Percentiles rank a stretch among this genome's conserved stretches.
Conservation (phyloP, 768 basidiomycete species). For the Dioszegia crocea region DNA sequence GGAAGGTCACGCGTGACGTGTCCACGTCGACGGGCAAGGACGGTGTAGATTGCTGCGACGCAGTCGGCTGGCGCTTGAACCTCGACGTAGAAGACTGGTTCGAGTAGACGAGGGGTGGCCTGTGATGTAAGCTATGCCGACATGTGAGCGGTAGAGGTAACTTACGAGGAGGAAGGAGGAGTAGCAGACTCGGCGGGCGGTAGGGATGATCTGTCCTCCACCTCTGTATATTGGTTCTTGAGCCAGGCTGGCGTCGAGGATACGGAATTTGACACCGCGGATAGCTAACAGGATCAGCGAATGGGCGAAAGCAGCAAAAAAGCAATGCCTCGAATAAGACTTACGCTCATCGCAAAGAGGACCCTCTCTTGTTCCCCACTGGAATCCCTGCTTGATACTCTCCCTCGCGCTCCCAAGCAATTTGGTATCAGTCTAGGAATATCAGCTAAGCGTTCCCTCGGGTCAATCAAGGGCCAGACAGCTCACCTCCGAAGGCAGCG, state of each 20-base stretch:
- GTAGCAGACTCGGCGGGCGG: slow-evolving; percentile 97
- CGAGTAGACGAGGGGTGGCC: slow-evolving; percentile 93
- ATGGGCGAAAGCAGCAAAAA: not conserved
- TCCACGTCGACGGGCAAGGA: slow-evolving; percentile 95
- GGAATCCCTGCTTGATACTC: slow-evolving; percentile 97
- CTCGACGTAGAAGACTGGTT: slow-evolving; percentile 97
- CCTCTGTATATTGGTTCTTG: slow-evolving; percentile 97
- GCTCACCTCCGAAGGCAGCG: slow-evolving; percentile 81
- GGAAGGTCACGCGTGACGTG: slow-evolving; percentile 98
- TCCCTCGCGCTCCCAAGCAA: slow-evolving; percentile 82
- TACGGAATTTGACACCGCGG: slow-evolving; percentile 96
- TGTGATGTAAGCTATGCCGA: slow-evolving; percentile 44
- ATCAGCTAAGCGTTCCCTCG: slow-evolving; percentile 8
- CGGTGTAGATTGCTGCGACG: slow-evolving; percentile 96
- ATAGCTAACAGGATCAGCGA: slow-evolving; percentile 62
- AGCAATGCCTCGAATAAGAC: slow-evolving; percentile 48
- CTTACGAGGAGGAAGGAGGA: slow-evolving; percentile 96
- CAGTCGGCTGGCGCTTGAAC: slow-evolving; percentile 99
- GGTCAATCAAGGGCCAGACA: not conserved
- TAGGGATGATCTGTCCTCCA: slow-evolving; percentile 97
- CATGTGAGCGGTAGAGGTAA: not conserved
- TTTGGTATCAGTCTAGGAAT: slow-evolving; percentile 82
- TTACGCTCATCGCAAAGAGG: slow-evolving; percentile 97
- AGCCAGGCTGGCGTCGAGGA: slow-evolving; percentile 86
- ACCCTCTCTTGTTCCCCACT: slow-evolving; percentile 97